phyloP scores from a whole-genome alignment of 345 rosid species.

The Durio zibethinus region DNA sequence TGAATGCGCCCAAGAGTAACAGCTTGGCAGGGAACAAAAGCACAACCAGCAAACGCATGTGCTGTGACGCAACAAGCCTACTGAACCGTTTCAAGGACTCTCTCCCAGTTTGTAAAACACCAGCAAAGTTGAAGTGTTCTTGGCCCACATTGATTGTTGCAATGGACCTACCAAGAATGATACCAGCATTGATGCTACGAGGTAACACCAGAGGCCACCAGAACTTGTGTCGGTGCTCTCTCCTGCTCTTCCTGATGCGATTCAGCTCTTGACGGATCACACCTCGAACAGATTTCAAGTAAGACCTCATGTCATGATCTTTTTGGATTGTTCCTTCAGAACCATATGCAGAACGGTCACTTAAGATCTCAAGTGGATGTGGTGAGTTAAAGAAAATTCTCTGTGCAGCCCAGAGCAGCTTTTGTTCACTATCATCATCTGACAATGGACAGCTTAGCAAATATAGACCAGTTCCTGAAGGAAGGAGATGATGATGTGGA shows the following conservation, averaged over 20 bases:
- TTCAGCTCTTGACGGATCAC: conserved; percentile 72
- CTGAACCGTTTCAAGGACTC: conserved; percentile 65
- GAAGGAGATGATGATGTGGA: conserved; percentile 85
- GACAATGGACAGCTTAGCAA: conserved; percentile 41
- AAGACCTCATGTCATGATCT: conserved; percentile 91
- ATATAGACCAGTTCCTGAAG: conserved; percentile 87
- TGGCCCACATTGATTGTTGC: conserved; percentile 25
- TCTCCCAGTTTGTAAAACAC: conserved; percentile 56
- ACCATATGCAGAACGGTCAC: conserved; percentile 82
- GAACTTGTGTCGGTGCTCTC: conserved; percentile 47
- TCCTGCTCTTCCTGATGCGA: conserved; percentile 50
- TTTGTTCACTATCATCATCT: conserved; percentile 44
- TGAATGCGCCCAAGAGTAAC: conserved; percentile 54
- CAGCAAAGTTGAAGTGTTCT: conserved; percentile 49
- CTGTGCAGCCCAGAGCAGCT: conserved; percentile 65
- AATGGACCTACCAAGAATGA: conserved; percentile 33
- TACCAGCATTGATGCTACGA: conserved; percentile 14
- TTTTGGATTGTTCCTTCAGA: conserved; percentile 79
- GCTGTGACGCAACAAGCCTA: conserved; percentile 74
- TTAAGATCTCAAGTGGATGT: conserved; percentile 94
- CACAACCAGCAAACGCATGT: conserved; percentile 75
- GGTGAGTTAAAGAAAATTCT: conserved; percentile 81
- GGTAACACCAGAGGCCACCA: conserved; percentile 54
- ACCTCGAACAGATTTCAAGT: conserved; percentile 54
- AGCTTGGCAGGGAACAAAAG: conserved; percentile 65